These are phyloP conservation scores for Mycothermus thermophilus DNA, from an alignment of 495 filamentous ascomycete genomes.

Conservation along the genomic window DNA sequence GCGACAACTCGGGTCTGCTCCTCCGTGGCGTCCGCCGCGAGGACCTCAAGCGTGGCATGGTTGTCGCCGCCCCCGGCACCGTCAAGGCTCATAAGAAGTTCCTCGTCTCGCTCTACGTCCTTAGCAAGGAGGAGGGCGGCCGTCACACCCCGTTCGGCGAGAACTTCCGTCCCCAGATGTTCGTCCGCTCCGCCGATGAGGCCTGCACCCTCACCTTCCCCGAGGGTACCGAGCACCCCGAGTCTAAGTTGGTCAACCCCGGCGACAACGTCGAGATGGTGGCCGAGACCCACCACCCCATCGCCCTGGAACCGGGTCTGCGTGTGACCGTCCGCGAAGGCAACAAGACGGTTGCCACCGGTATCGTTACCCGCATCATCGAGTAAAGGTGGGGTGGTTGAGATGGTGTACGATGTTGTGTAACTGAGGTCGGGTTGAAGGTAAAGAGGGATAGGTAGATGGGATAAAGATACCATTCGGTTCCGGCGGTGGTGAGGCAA, in stretches of 20 bases:
- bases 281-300: constrained; percentile 60
- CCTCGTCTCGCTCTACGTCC: constrained; percentile 86
- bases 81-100: constrained; percentile 77
- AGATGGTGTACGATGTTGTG: constrained; percentile 5
- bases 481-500: background rate
- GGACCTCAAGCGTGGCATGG: constrained; percentile 88
- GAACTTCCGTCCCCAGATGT: constrained; percentile 95
- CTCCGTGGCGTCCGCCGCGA: constrained; percentile 90
- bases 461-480: background rate
- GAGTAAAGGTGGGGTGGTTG: constrained; percentile 30
- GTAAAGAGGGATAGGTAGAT: background rate
- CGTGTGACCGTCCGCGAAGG: constrained; percentile 96
- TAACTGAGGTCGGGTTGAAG: background rate
- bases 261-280: constrained; percentile 98
- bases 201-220: constrained; percentile 68
- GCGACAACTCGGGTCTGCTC: constrained; percentile 96
- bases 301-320: constrained; percentile 78
- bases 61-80: constrained; percentile 63
- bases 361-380: constrained; percentile 75
- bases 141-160: constrained; percentile 83
- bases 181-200: constrained; percentile 89
- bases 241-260: constrained; percentile 73
- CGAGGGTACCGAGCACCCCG: constrained; percentile 52
- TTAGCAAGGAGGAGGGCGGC: constrained; percentile 94
- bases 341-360: constrained; percentile 84